Base-by-base conservation (phyloP, 306 rosid genomes). In the Erythrophleum fordii region DNA sequence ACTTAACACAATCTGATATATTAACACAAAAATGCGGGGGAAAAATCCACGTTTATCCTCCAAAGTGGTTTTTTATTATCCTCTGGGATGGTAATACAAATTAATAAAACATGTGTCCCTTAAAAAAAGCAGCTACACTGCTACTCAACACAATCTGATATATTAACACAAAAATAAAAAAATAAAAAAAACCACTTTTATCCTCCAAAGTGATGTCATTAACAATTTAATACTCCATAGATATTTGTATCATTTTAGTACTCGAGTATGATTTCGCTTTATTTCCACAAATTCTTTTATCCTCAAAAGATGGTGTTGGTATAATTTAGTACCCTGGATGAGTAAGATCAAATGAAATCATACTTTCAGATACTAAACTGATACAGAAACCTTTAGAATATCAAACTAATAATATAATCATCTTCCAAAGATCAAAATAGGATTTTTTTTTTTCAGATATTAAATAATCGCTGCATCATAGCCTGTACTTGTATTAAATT, bases 401-500 rank as follows among this genome's bases (percentile, higher is more conserved):
- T 55, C 29, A n/a, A 60, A 60, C 28, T 5, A 26, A 25, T 12
- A 29, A 29, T 28, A 29, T 5, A 16, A 49, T 18, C 55, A 49
- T 8, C 55, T 49, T 49, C 16, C 55, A 49, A 17, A 49, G 55
- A 49, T 49, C 55, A 49, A 16, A 16, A 49, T 13, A 49, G 55
- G 22, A 49, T 5, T 37, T 37, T 7, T 37, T 48, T 16, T 17
- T 14, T 13, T 48, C 18, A 76, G 77, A 80, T 39, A 77, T 10
- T 13, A 55, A 80, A 75, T 77, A 84, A 62, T 70, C 70, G 75
- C 81, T 20, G 77, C 68, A 72, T 20, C 4, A 1, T 31, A 31
- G 34, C 34, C 34, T 4, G 34, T 31, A 4, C 1, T 1, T 31
- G 34, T 4, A 31, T 31, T 1, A 31, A 31, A 1, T 31, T 31